These are phyloP conservation scores for Cercospora citrullina DNA, from an alignment of 2,329 filamentous ascomycete genomes.

Conservation along the genomic window DNA sequence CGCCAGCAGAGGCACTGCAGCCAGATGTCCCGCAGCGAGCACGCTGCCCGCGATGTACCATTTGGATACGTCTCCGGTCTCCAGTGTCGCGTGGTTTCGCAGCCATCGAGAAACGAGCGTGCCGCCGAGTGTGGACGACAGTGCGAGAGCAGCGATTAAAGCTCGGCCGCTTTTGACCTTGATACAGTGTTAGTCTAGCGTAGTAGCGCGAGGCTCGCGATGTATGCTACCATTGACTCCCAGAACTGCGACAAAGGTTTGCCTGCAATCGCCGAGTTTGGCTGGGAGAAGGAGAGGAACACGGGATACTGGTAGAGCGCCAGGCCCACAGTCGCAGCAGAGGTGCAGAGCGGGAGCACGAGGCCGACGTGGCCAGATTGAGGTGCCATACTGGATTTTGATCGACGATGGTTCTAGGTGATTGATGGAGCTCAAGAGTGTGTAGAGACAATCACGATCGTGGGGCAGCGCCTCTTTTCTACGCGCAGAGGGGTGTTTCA, in stretches of 20 bases:
- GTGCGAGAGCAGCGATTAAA: constrained; percentile 25
- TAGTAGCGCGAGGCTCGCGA: not conserved
- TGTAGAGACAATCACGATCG: not conserved
- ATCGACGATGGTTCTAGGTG: not conserved
- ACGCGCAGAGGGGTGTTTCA: not conserved
- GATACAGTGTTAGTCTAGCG: not conserved
- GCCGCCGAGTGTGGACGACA: constrained; percentile 28
- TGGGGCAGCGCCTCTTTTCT: not conserved
- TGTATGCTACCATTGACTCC: constrained; percentile 22
- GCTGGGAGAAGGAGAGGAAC: constrained; percentile 30
- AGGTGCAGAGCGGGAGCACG: constrained; percentile 35
- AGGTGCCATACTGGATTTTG: constrained; percentile 28
- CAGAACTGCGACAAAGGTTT: constrained; percentile 34
- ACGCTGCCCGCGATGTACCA: constrained; percentile 35
- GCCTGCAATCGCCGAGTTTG: constrained; percentile 26
- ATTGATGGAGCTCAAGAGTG: not conserved
- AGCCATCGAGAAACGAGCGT: constrained; percentile 31
- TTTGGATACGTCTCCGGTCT: constrained; percentile 28
- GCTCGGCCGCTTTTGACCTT: constrained; percentile 28
- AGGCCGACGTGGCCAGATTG: constrained; percentile 33
- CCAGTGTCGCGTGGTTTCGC: constrained; percentile 25
- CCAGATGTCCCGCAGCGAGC: constrained; percentile 32
- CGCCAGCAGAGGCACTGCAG: constrained; percentile 29
- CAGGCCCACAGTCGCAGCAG: constrained; percentile 35
- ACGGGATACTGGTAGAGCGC: constrained; percentile 35